Conservation (phyloP, 768 basidiomycete genomes). For the Sporobolomyces pararoseus region DNA sequence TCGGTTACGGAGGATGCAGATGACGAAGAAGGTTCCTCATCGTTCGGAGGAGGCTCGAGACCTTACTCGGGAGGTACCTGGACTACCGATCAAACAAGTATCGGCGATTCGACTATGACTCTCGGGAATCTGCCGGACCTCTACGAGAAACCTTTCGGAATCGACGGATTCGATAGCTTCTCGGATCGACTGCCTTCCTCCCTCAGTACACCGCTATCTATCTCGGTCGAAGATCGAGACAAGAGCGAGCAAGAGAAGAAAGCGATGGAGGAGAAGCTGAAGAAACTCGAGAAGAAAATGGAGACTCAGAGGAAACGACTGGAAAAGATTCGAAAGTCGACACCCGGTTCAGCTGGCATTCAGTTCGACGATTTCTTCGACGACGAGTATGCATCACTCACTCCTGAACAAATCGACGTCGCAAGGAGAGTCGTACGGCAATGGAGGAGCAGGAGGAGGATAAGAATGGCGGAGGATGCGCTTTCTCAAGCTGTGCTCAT, state of each 20-base stretch:
- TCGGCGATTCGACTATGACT: conserved; percentile 57
- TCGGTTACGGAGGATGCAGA: conserved; percentile 42
- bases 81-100: conserved; percentile 78
- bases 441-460: conserved; percentile 79
- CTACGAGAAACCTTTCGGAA: conserved; percentile 54
- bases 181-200: conserved; percentile 3
- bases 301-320: conserved; percentile 22
- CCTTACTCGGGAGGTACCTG: conserved; percentile 68
- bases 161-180: conserved; percentile 11
- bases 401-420: conserved; percentile 24
- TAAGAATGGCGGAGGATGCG: conserved; percentile 87
- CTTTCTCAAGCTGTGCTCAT: conserved; percentile 76
- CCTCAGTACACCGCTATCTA: conserved; percentile 7
- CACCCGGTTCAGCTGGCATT: not conserved
- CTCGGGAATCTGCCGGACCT: conserved; percentile 59
- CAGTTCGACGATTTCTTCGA: conserved; percentile 31
- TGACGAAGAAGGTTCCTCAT: conserved; percentile 36
- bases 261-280: conserved; percentile 38
- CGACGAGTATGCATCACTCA: conserved; percentile 28
- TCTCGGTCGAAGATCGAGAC: conserved; percentile 59
- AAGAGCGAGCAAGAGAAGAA: conserved; percentile 57
- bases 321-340: conserved; percentile 21
- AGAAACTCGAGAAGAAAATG: conserved; percentile 34
- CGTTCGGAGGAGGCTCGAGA: conserved; percentile 48
- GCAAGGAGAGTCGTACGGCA: conserved; percentile 61